Evolutionary conservation across 2,329 filamentous ascomycete genomes (phyloP).

Genomic region (Clonostachys sp.): DNA sequence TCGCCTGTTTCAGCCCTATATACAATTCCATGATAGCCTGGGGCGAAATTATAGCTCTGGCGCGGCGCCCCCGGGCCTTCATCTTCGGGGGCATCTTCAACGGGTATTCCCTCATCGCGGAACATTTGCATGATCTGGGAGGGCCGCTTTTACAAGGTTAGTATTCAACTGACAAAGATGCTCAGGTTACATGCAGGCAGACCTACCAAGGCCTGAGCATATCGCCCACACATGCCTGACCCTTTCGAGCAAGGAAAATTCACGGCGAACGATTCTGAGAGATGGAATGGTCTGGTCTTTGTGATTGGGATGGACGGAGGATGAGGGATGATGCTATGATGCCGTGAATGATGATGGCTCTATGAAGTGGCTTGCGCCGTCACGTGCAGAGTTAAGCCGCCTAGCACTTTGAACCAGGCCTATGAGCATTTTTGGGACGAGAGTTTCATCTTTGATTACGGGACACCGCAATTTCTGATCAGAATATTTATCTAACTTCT

Average conservation of each 20-base stretch:
- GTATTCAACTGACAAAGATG: conserved; percentile 11
- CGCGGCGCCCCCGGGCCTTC: conserved; percentile 55
- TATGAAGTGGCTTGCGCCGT: too few species aligned
- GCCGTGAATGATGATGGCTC: too few species aligned
- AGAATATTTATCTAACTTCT: too few species aligned
- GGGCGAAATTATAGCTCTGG: conserved; percentile 89
- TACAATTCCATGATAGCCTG: conserved; percentile 78
- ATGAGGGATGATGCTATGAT: too few species aligned
- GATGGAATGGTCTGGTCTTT: too few species aligned
- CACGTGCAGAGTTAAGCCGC: too few species aligned
- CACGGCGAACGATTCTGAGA: too few species aligned
- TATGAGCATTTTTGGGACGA: too few species aligned
- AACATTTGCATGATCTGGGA: conserved; percentile 72
- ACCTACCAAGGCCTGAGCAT: conserved; percentile 25
- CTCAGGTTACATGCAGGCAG: conserved; percentile 34
- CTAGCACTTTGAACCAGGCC: too few species aligned
- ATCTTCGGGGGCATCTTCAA: conserved; percentile 68
- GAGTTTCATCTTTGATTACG: too few species aligned
- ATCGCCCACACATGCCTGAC: conserved; percentile 27
- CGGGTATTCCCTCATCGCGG: conserved; percentile 68
- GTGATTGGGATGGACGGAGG: too few species aligned
- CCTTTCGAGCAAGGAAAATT: not conserved
- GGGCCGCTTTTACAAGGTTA: conserved; percentile 35
- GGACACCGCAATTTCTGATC: too few species aligned
- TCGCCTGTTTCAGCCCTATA: conserved; percentile 73